phyloP scores from a whole-genome alignment of 495 filamentous ascomycete genomes.

The Aspergillus cristatus region DNA sequence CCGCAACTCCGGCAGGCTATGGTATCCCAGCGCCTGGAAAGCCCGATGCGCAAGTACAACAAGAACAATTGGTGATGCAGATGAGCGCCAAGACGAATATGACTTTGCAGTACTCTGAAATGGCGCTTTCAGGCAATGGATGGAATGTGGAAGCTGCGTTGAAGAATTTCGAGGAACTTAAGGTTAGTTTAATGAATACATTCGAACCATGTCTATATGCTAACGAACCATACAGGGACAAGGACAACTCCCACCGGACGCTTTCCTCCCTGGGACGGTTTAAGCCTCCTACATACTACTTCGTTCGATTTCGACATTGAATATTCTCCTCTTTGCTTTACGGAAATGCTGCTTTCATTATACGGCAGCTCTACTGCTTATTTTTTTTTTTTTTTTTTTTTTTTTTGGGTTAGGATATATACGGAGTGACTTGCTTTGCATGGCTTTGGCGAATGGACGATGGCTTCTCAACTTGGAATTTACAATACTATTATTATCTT shows the following conservation, averaged over 20 bases:
- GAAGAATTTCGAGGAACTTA: constrained; percentile 52
- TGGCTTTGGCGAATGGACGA: constrained; percentile 32
- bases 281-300: too few relatives aligned
- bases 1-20: constrained; percentile 29
- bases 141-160: constrained; percentile 68
- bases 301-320: not conserved
- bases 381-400: too few relatives aligned
- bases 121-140: constrained; percentile 59
- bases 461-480: constrained; percentile 11
- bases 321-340: not conserved
- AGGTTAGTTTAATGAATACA: constrained; percentile 16
- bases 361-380: too few relatives aligned
- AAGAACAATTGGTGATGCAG: constrained; percentile 55
- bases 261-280: constrained; percentile 23
- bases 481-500: constrained; percentile 17
- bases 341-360: too few relatives aligned
- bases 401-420: constrained; percentile 2
- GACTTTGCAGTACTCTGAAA: constrained; percentile 60
- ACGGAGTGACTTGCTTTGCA: constrained; percentile 19
- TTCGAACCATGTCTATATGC: not conserved
- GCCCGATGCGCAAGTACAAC: constrained; percentile 35
- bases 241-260: constrained; percentile 29
- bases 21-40: constrained; percentile 33
- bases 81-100: constrained; percentile 61
- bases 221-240: constrained; percentile 24